Conservation (phyloP, 2,329 filamentous ascomycete species). For the Septoria petroselini region DNA sequence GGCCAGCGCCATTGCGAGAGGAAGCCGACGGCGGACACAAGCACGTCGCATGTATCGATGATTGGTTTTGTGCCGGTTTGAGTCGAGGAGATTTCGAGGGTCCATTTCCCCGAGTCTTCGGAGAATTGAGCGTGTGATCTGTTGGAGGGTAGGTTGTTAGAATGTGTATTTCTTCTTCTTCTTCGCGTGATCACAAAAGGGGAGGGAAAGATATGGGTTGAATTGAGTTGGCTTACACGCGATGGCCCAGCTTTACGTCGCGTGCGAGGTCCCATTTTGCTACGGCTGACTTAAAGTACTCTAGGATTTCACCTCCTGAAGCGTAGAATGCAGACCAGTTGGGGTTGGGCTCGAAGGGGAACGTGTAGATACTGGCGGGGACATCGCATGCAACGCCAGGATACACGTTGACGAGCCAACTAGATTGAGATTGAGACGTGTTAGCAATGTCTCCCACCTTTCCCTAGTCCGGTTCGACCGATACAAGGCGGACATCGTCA, state of each 20-base stretch:
- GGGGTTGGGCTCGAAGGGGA: conserved; percentile 45
- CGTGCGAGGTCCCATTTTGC: conserved; percentile 42
- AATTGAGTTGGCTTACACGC: no score
- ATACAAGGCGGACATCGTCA: no score
- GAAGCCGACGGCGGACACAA: conserved; percentile 37
- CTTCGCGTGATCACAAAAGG: no score
- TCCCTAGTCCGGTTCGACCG: no score
- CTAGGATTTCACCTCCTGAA: conserved; percentile 42
- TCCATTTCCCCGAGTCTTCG: conserved; percentile 37
- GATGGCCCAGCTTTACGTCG: conserved; percentile 41
- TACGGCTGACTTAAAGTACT: conserved; percentile 43
- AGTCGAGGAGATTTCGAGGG: conserved; percentile 37
- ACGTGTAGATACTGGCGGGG: conserved; percentile 41
- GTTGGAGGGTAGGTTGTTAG: neutral
- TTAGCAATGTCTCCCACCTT: no score
- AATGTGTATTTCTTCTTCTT: neutral
- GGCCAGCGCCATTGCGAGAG: conserved; percentile 40
- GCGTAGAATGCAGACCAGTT: conserved; percentile 46
- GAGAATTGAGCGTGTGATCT: conserved; percentile 10
- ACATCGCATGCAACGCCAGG: conserved; percentile 46
- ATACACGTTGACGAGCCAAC: conserved; percentile 41
- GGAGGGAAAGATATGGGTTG: no score
- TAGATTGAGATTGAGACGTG: neutral
- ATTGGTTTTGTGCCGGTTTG: conserved; percentile 30
- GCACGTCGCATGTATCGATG: conserved; percentile 36